A percentile compares a stretch with the other conserved stretches of the same genome.
phyloP scores from a whole-genome alignment of 2,329 filamentous ascomycete species.

The Trichoderma polysporum region DNA sequence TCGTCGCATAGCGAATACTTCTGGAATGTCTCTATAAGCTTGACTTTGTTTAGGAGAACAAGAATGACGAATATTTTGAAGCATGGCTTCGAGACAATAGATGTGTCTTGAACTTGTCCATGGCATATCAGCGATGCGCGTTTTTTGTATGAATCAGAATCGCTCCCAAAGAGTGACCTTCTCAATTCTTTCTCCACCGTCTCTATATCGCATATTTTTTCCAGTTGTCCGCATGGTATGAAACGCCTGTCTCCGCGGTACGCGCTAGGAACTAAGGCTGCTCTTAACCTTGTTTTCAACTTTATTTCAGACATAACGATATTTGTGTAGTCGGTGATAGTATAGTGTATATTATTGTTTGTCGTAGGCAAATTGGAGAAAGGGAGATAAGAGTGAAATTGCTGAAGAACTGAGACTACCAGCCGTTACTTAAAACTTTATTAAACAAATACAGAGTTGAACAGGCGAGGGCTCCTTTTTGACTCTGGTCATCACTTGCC shows the following conservation, averaged over 20 bases:
- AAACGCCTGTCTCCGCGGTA: background rate
- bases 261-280: background rate
- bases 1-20: background rate
- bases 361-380: no score
- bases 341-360: background rate
- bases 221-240: background rate
- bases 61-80: background rate
- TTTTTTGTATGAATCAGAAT: background rate
- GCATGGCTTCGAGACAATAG: background rate
- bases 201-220: background rate
- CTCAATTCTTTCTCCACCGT: background rate
- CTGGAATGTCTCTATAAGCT: background rate
- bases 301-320: background rate
- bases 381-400: no score
- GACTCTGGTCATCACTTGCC: no score
- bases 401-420: no score
- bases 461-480: no score
- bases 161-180: background rate
- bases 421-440: no score
- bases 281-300: background rate
- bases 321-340: background rate
- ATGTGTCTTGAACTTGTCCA: background rate
- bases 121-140: background rate
- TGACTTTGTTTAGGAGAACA: background rate
- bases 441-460: no score